Base-by-base conservation (phyloP, 225 moss, liverwort and hornwort species). In the Sphagnum tenellum region DNA sequence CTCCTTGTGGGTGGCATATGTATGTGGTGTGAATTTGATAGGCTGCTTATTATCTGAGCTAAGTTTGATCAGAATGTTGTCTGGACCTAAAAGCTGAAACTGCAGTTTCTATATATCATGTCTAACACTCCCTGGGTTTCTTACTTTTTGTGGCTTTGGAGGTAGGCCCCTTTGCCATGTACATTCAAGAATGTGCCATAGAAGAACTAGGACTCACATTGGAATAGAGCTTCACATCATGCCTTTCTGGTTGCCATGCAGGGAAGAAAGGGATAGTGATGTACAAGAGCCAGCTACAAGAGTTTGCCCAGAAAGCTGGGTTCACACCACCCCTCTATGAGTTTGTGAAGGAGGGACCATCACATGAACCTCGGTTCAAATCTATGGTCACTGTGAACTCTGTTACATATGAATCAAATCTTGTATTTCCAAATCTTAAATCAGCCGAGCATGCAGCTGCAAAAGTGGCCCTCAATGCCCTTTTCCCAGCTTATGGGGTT, bases 271-370 rank as follows among this genome's bases (percentile, higher is more conserved):
- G 54, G 51, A 68, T 72, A 68, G 78, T 81, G 71, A 93, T 98
- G 98, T 92, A 83, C 72, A 98, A 98, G 81, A 93, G 98, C 75
- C 98, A 98, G 89, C 81, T 98, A 58, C 93, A 98, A 79, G 98
- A 98, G 83, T 98, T 88, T 78, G 90, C 90, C 13, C 98, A 98
- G 61, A 98, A 98, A 87, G 88, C 89, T 48, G 83, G 85, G 55
- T 81, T 98, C 56, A 76, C 82, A 51, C 82, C 83, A 10, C 98
- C 93, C n/a, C 84, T 89, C 1, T 98, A 98, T 71, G 89, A 98
- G 53, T 89, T 89, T 76, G 83, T 87, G 44, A 93, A 89, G 73
- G 98, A 98, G 67, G 93, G 98, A 63, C 79, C 89, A n/a, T 86
- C 93, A 66, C 98, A 98, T 70, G 87, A 98, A 76, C 98, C 98